These are phyloP conservation scores for Fusarium fracticaudum DNA, from an alignment of 2,329 filamentous ascomycete genomes.

Conservation along the genomic window DNA sequence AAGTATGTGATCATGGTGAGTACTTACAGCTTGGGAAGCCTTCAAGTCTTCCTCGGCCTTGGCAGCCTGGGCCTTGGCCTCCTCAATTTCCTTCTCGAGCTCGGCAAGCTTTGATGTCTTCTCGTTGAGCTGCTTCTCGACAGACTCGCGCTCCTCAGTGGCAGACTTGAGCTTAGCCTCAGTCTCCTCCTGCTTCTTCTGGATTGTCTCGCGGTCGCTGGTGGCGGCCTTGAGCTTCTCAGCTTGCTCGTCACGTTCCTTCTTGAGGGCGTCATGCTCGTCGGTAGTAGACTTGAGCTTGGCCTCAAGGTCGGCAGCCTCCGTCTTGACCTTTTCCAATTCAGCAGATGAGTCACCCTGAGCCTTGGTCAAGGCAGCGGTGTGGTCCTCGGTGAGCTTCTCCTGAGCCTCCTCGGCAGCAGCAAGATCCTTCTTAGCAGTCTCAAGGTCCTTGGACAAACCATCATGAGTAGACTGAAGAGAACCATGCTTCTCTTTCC, in stretches of 20 bases:
- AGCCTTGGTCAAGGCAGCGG: conserved; percentile 32
- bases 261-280: conserved; percentile 35
- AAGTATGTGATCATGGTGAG: background rate
- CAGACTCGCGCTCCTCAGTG: conserved; percentile 41
- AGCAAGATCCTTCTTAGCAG: conserved; percentile 45
- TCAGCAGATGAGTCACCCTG: conserved; percentile 40
- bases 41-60: conserved; percentile 52
- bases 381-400: conserved; percentile 39
- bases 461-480: conserved; percentile 38
- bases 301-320: conserved; percentile 36
- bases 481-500: conserved; percentile 42
- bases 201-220: conserved; percentile 21
- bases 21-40: conserved; percentile 45
- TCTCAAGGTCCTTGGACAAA: conserved; percentile 43
- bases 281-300: conserved; percentile 41
- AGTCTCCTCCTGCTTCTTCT: conserved; percentile 36
- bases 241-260: conserved; percentile 32
- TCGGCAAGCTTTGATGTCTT: conserved; percentile 42
- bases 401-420: conserved; percentile 40
- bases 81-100: conserved; percentile 47
- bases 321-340: conserved; percentile 28
- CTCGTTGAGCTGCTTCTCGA: conserved; percentile 47
- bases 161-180: conserved; percentile 41
- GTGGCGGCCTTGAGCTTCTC: conserved; percentile 35
- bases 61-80: conserved; percentile 49